phyloP scores from a whole-genome alignment of 192 early-diverging fungal species.

The Gamsiella multidivaricata region DNA sequence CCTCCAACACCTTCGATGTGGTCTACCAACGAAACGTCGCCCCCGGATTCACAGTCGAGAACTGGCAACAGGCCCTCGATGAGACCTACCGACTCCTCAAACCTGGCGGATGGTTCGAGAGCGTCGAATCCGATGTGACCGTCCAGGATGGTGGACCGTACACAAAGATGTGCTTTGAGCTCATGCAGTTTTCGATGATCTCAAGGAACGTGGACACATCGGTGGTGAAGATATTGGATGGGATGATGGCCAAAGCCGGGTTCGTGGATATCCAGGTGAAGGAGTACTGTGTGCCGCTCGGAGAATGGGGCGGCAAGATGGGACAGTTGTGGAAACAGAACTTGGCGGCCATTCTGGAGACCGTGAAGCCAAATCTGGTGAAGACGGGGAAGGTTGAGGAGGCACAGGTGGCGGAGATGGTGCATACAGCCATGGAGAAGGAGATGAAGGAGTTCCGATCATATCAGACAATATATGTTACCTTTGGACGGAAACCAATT shows the following conservation, averaged over 20 bases:
- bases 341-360: constrained; percentile 27
- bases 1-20: constrained; percentile 36
- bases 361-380: constrained; percentile 23
- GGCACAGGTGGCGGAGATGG: constrained; percentile 11
- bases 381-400: constrained; percentile 1
- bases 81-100: constrained; percentile 41
- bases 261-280: constrained; percentile 37
- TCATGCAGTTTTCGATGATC: constrained; percentile 30
- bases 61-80: constrained; percentile 32
- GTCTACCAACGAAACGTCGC: constrained; percentile 49
- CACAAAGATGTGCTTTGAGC: constrained; percentile 25
- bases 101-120: constrained; percentile 52
- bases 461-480: constrained; percentile 41
- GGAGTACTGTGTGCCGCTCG: constrained; percentile 33
- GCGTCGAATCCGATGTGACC: constrained; percentile 41
- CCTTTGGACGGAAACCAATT: constrained; percentile 32
- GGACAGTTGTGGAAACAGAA: constrained; percentile 42
- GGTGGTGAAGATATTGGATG: constrained; percentile 13
- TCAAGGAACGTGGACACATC: constrained; percentile 22
- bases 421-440: constrained; percentile 3
- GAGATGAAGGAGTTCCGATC: constrained; percentile 12
- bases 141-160: constrained; percentile 30
- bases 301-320: constrained; percentile 36
- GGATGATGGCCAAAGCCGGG: constrained; percentile 21
- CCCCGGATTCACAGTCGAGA: constrained; percentile 22